Percentiles rank a stretch among this genome's conserved stretches.
Conservation (phyloP, 2,329 filamentous ascomycete species). For the Diaporthe aspalathi region DNA sequence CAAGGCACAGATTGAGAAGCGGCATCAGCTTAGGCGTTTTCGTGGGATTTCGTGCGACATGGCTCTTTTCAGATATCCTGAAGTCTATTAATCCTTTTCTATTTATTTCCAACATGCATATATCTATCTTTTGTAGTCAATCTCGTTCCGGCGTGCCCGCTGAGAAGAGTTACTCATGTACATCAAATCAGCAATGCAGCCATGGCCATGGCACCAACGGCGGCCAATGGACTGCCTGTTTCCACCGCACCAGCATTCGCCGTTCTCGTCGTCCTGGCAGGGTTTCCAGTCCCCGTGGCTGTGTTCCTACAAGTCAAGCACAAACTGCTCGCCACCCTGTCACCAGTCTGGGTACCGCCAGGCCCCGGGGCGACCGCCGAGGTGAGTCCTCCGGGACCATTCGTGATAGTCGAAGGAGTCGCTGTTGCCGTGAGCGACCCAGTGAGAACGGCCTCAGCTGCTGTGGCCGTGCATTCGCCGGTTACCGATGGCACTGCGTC, state of each 20-base stretch:
- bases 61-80: background rate
- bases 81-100: background rate
- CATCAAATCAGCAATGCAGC: constrained; percentile 18
- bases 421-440: constrained; percentile 6
- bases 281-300: background rate
- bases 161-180: background rate
- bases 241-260: background rate
- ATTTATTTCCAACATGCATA: background rate
- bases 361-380: background rate
- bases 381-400: background rate
- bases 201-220: constrained; percentile 11
- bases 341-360: background rate
- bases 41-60: background rate
- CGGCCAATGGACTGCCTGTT: background rate
- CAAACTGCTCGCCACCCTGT: constrained; percentile 7
- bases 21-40: constrained; percentile 17
- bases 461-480: constrained; percentile 23
- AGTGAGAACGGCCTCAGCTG: background rate
- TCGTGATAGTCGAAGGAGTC: constrained; percentile 23
- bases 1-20: background rate
- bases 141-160: background rate
- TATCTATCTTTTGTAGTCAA: too few species aligned
- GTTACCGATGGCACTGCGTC: constrained; percentile 34
- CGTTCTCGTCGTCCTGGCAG: background rate
- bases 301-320: constrained; percentile 25